These are phyloP conservation scores for Sodiomyces alkalinus DNA, from an alignment of 2,329 filamentous ascomycete species.

Conservation along the genomic window DNA sequence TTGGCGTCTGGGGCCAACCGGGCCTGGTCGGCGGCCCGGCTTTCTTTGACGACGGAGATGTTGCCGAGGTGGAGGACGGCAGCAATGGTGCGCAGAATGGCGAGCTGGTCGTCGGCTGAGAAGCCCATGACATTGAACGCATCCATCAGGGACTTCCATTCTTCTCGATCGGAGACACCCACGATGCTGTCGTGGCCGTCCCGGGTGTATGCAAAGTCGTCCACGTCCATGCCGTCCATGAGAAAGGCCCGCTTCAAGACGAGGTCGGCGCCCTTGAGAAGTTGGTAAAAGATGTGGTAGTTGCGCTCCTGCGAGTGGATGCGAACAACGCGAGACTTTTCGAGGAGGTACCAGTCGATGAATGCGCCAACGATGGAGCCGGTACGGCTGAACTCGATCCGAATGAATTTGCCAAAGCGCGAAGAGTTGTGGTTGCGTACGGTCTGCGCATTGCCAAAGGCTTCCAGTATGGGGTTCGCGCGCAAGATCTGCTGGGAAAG, in stretches of 20 bases:
- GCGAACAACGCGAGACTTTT: conserved; percentile 93
- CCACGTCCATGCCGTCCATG: conserved; percentile 57
- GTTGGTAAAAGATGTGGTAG: conserved; percentile 95
- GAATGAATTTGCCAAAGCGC: conserved; percentile 95
- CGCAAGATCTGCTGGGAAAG: conserved; percentile 92
- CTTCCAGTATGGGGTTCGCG: conserved; percentile 93
- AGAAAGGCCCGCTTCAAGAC: conserved; percentile 63
- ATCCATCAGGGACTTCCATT: conserved; percentile 83
- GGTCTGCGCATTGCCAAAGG: conserved; percentile 96
- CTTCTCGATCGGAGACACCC: conserved; percentile 77
- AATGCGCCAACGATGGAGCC: conserved; percentile 91
- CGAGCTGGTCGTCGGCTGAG: conserved; percentile 64
- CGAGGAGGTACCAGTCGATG: conserved; percentile 96
- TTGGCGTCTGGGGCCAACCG: conserved; percentile 62
- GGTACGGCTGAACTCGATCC: conserved; percentile 79
- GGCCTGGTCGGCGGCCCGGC: conserved; percentile 79
- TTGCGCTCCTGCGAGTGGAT: conserved; percentile 81
- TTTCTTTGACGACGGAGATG: conserved; percentile 78
- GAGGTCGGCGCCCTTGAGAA: conserved; percentile 68
- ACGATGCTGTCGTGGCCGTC: conserved; percentile 84
- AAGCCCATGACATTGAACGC: conserved; percentile 94
- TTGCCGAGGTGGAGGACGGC: conserved; percentile 91
- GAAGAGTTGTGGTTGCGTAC: conserved; percentile 98
- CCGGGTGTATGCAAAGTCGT: conserved; percentile 83
- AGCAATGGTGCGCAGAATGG: conserved; percentile 76